These are phyloP conservation scores for Chlamydomonas sphaeroides DNA, from an alignment of 139 green algal genomes.

Conservation along the genomic window DNA sequence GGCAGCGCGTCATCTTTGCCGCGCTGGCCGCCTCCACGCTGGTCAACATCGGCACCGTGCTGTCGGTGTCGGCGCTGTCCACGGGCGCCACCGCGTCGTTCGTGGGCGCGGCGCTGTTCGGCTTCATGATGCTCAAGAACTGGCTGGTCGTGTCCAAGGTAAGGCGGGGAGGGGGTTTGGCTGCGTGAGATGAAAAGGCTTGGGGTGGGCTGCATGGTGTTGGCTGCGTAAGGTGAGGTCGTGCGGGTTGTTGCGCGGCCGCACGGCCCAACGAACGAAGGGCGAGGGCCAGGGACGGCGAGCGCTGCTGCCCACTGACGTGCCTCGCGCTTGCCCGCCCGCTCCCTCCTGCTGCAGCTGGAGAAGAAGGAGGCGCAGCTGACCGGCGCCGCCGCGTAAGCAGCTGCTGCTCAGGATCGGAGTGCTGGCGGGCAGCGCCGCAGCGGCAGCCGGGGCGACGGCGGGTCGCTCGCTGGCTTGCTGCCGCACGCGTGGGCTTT, in stretches of 20 bases:
- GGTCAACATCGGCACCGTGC: slow-evolving; percentile 94
- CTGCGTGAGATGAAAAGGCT: no score
- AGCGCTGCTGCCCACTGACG: background rate
- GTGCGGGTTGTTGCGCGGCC: no score
- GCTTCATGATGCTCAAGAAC: slow-evolving; percentile 42
- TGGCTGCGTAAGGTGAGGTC: background rate
- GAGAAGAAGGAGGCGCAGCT: slow-evolving; percentile 87
- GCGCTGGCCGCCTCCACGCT: slow-evolving; percentile 83
- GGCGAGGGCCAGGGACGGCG: background rate
- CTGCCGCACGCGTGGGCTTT: no score
- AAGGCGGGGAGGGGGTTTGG: background rate
- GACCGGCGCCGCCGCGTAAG: slow-evolving; percentile 44
- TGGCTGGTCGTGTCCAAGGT: slow-evolving; percentile 35
- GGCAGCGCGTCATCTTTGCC: slow-evolving; percentile 74
- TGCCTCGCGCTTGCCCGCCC: background rate
- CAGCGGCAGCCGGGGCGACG: no score
- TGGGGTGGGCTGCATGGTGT: background rate
- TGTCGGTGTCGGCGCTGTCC: slow-evolving; percentile 73
- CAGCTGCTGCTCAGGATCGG: no score
- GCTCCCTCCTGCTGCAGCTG: slow-evolving; percentile 62
- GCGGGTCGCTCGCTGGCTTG: no score
- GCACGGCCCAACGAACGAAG: no score
- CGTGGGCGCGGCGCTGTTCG: slow-evolving; percentile 56
- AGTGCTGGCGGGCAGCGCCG: no score
- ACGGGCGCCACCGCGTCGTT: slow-evolving; percentile 72